These are phyloP conservation scores for Zalaria sp. DNA, from an alignment of 2,329 filamentous ascomycete genomes.

Conservation along the genomic window DNA sequence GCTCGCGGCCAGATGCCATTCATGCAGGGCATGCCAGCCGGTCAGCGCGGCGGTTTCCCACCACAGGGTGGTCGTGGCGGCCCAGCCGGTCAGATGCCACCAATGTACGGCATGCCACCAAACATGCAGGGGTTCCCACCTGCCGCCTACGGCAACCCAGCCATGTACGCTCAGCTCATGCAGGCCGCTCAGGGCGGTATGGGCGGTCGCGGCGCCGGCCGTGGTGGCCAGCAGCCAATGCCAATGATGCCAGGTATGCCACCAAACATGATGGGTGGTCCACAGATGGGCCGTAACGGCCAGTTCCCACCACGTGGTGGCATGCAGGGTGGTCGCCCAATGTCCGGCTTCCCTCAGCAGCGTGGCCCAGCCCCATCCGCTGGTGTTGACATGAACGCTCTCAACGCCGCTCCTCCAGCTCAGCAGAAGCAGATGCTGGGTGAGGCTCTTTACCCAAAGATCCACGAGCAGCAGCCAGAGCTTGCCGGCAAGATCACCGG, in stretches of 20 bases:
- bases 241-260: conserved; percentile 51
- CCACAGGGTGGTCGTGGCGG: conserved; percentile 79
- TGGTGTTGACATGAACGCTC: conserved; percentile 36
- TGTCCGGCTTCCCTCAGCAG: conserved; percentile 21
- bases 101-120: conserved; percentile 65
- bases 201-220: conserved; percentile 46
- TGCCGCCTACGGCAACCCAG: conserved; percentile 64
- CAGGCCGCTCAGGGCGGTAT: conserved; percentile 55
- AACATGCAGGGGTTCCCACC: conserved; percentile 57
- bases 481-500: conserved; percentile 98
- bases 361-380: conserved; percentile 17
- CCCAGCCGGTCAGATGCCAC: conserved; percentile 70
- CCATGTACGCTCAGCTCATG: conserved; percentile 39
- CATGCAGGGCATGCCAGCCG: conserved; percentile 47
- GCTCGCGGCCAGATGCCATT: conserved; percentile 49
- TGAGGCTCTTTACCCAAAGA: conserved; percentile 97
- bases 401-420: conserved; percentile 42
- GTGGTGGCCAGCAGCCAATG: conserved; percentile 53
- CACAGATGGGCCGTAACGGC: conserved; percentile 22
- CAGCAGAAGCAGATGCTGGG: conserved; percentile 99
- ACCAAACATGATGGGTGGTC: conserved; percentile 46
- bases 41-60: conserved; percentile 75
- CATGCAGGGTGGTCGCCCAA: conserved; percentile 23
- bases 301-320: conserved; percentile 10
- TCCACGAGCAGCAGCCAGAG: conserved; percentile 83